phyloP scores from a whole-genome alignment of 1,284 basidiomycete species.

The Puccinia horiana region DNA sequence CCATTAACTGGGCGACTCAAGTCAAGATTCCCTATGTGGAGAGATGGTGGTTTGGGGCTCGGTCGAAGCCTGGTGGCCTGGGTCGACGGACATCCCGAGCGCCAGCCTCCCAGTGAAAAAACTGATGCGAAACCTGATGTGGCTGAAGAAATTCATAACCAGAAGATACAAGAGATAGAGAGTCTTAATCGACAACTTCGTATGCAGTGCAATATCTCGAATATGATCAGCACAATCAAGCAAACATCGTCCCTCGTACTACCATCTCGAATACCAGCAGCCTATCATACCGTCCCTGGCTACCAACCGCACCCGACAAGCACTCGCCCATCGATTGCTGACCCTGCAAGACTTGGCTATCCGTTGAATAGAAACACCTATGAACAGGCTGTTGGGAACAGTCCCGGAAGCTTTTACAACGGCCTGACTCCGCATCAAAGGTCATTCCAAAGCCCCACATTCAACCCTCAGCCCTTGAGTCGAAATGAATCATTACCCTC shows the following conservation, averaged over 20 bases:
- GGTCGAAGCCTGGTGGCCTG: conserved; percentile 35
- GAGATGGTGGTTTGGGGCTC: conserved; percentile 39
- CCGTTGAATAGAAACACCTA: background rate
- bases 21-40: conserved; percentile 30
- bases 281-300: background rate
- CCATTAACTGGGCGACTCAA: conserved; percentile 15
- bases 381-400: background rate
- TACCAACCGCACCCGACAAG: background rate
- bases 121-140: background rate
- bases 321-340: background rate
- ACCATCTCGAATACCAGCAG: background rate
- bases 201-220: background rate
- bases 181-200: background rate
- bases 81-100: conserved; percentile 25
- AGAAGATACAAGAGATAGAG: background rate
- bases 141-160: background rate
- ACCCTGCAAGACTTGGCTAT: background rate
- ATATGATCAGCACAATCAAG: conserved; percentile 8
- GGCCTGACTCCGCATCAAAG: background rate
- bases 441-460: background rate
- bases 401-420: background rate
- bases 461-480: background rate
- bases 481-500: conserved; percentile 17
- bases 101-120: background rate
- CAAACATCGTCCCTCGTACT: background rate